Conservation (phyloP, 2,329 filamentous ascomycete genomes). For the Pseudogymnoascus sp. region DNA sequence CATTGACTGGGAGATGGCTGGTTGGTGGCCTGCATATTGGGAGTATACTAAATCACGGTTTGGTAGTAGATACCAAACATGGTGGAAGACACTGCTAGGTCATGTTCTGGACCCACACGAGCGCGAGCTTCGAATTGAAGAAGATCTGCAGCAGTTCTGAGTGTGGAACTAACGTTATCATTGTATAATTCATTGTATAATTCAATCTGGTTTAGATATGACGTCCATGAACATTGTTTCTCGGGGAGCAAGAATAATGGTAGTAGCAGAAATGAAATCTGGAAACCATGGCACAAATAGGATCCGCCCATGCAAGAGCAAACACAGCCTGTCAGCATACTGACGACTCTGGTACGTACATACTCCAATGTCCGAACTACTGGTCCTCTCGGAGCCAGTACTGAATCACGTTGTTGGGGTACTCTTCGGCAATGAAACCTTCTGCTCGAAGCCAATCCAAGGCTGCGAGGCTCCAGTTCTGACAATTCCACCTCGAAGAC, state of each 20-base stretch:
- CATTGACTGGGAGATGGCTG: conserved; percentile 36
- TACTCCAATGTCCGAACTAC: too few species aligned
- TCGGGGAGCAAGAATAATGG: background rate
- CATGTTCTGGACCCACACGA: background rate
- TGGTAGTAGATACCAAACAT: background rate
- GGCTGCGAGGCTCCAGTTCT: conserved; percentile 6
- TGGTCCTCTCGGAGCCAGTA: background rate
- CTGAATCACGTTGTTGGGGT: background rate
- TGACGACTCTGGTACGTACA: too few species aligned
- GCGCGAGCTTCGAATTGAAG: background rate
- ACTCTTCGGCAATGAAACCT: background rate
- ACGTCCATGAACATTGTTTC: background rate
- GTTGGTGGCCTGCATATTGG: conserved; percentile 38
- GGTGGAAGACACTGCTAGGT: background rate
- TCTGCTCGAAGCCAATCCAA: background rate
- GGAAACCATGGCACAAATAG: background rate
- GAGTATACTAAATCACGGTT: conserved; percentile 16
- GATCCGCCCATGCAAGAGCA: background rate
- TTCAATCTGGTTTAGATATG: background rate
- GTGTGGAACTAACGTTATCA: background rate
- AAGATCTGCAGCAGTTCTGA: background rate
- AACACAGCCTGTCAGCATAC: too few species aligned
- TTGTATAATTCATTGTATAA: background rate
- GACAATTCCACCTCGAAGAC: conserved; percentile 10
- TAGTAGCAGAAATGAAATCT: background rate